Base-by-base conservation (phyloP, 2,329 filamentous ascomycete genomes). In the Fusarium veterinarium region DNA sequence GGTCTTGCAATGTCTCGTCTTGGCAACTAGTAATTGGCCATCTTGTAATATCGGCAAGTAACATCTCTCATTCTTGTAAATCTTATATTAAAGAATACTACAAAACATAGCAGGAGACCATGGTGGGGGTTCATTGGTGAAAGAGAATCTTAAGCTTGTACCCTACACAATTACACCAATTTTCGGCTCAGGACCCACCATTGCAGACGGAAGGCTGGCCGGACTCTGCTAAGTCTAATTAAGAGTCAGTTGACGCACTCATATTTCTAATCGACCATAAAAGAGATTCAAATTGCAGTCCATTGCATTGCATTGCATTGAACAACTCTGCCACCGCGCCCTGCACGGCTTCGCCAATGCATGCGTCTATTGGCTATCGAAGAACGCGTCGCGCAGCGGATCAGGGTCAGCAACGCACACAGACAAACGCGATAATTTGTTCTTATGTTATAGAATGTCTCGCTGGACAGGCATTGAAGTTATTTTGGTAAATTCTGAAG, bases 371-470 rank as follows among this genome's bases (percentile, higher is more conserved):
- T 23, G 23, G 23, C 23, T 23, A 23, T 23, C 23, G 23, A 23
- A 23, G 23, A 23, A 23, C 23, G 31, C n/a, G 30, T 9, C 14
- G 14, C 30, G 5, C 8, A 13, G 3, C 5, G 0, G 5, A 30
- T 10, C 3, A 16, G 7, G 7, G 4, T 16, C 6, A 37, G 17
- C 16, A 23, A 19, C n/a, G 4, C 11, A 2, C 5, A 6, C 1
- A 52, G 12, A 5, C 4, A 11, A 25, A 3, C 6, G 12, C 5
- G 6, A 8, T 6, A 2, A 7, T 9, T 23, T 3, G 11, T 7
- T 31, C 20, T 14, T 4, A 6, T 3, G 1, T 11, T 5, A n/a
- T 12, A 2, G 3, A 10, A 19, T 2, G 3, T 4, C 12, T 20
- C 3, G 6, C 1, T 20, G 2, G 10, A 25, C 9, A 5, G 23